Base-by-base conservation (phyloP, 2,329 filamentous ascomycete genomes). In the Colletotrichum sp. region DNA sequence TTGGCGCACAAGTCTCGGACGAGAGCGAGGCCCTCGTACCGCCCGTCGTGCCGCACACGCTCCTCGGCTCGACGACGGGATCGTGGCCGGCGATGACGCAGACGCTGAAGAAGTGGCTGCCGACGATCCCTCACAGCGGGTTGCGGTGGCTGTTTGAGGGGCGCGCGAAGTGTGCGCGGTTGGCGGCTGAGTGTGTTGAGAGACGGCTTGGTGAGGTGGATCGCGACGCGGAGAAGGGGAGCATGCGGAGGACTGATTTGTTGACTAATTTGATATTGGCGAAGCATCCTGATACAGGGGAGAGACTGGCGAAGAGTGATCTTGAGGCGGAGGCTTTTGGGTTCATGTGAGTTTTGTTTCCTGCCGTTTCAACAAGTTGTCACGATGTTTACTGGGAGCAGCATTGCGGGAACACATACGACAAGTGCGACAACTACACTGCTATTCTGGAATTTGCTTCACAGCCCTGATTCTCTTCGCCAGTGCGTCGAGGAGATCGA, bases 321-420 rank as follows among this genome's bases (percentile, higher is more conserved):
- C 73, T 85, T 1, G 81, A 83, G 67, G 82, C 83, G 0, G 83
- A 85, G 64, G 83, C 83, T 5, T 85, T 85, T 78, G 83, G 81
- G 2, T 83, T 84, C 65, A 83, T 85, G 83, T 83, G 78, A 77
- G 79, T 76, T 21, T 28, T 3, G 14, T 7, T 3, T 48, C 8
- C 7, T 3, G 13, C 4, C 2, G 21, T 18, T 5, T 13, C 7
- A 10, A 13, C 12, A 24, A 5, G 32, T 36, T 12, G 16, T 14
- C 2, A 32, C 18, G 12, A 14, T 7, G 1, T 7, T 30, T 7
- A 10, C 4, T 32, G 3, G 13, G 48, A 3, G 16, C 21, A 71
- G 72, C 2, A 65, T 74, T n/a, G 72, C 67, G 1, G 72, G 72
- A 21, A 74, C 66, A 4, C 72, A 74, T 7, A 74, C 72, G 1